Base-by-base conservation (phyloP, 2,329 filamentous ascomycete genomes). In the Hypoxylon sp. region DNA sequence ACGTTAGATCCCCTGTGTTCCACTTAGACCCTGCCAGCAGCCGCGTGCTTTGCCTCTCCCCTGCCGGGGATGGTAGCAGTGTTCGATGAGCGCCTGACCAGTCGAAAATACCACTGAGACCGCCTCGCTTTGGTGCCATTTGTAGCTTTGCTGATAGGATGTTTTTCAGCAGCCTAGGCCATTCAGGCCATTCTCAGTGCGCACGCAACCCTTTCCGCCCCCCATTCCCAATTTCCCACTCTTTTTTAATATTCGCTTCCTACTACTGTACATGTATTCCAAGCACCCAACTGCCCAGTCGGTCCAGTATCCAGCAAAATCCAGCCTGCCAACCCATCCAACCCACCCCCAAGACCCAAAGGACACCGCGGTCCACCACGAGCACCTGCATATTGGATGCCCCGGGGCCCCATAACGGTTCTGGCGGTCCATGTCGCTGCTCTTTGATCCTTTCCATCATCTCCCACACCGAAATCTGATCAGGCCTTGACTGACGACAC, bases 351-450 rank as follows among this genome's bases (percentile, higher is more conserved):
- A 56, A 33, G 57, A 52, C 58, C 6, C 31, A 51, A 52, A 56
- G 42, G 57, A 52, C 58, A 55, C 64, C 61, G 48, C 64, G 61
- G 65, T 70, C 59, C 67, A 67, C 59, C 37, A 46, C 59, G 50
- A 70, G 57, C 65, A 70, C 65, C 68, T 71, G 68, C 68, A 71
- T 71, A 63, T 66, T 63, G 62, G 46, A 63, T 59, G 44, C 47
- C 61, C 67, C 53, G 64, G 67, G 67, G 61, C 68, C 64, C 68
- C 68, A 65, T 70, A 70, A 65, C 52, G 53, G 11, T 59, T 65
- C 37, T 61, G 57, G 56, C 33, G 52, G 60, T 59, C 58, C 47
- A 50, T 56, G 58, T 60, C 66, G 68, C 59, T 62, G 35, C 48
- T 39, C 58, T 22, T 60, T 56, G 44, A 59, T 42, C 56, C 54